These are phyloP conservation scores for Canariomyces notabilis DNA, from an alignment of 2,329 filamentous ascomycete genomes.

Conservation along the genomic window DNA sequence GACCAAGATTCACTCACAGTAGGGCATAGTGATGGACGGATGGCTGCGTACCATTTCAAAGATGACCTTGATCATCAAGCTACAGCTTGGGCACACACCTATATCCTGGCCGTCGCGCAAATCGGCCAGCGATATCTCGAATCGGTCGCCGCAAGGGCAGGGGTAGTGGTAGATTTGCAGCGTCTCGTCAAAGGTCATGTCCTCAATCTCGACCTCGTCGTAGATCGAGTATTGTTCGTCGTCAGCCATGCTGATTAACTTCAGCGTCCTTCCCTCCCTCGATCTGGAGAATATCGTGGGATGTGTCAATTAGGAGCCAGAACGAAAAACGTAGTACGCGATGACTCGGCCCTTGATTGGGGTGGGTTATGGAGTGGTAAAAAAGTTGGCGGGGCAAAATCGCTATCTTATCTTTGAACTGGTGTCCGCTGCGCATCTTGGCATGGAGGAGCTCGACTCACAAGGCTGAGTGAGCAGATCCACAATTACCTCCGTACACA, in stretches of 20 bases:
- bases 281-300: too few species aligned
- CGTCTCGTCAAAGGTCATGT: slow-evolving; percentile 84
- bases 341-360: neutral
- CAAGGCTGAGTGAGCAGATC: too few species aligned
- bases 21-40: too few species aligned
- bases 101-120: slow-evolving; percentile 82
- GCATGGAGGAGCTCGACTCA: neutral
- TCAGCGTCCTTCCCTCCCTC: too few species aligned
- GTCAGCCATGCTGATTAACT: slow-evolving; percentile 59
- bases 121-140: slow-evolving; percentile 83
- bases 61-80: slow-evolving; percentile 91
- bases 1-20: too few species aligned
- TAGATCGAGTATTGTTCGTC: slow-evolving; percentile 67
- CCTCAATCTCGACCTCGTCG: slow-evolving; percentile 97
- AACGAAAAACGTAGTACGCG: neutral
- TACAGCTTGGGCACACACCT: slow-evolving; percentile 96
- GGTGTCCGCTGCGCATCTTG: slow-evolving; percentile 12
- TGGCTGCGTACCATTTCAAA: slow-evolving; percentile 77
- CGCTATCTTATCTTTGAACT: slow-evolving; percentile 1
- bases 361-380: neutral
- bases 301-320: too few species aligned
- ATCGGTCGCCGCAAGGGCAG: slow-evolving; percentile 94
- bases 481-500: too few species aligned
- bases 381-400: slow-evolving; percentile 20
- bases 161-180: slow-evolving; percentile 92